Evolutionary conservation across 495 filamentous ascomycete species (phyloP), one percentile per base, ranked within the genome.

Genomic region (Mytilinidion resinicola): DNA sequence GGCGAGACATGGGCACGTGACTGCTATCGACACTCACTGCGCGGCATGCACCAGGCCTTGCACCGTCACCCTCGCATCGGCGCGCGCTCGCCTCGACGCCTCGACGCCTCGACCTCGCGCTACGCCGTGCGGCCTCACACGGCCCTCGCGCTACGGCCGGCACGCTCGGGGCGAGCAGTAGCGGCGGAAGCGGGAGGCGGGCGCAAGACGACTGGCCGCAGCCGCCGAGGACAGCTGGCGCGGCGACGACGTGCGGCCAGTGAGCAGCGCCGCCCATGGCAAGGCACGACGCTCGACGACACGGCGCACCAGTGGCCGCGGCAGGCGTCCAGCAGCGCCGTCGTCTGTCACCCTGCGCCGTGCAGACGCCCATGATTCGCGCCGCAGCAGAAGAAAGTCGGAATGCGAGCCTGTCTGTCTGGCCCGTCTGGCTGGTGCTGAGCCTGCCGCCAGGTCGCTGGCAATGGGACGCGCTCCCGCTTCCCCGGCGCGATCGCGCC

Each of bases 331-430:
- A 57, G 56, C 61, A 55, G 25, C 2, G 51, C 35, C 47, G 60
- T 37, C n/a, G 47, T 51, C 57, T 60, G 61, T 56, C 61, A 64
- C 61, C 35, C 8, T 14, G 10, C 25, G 35, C 3, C 44, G n/a
- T 37, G 38, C 52, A 20, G 46, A 21, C 52, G 44, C 42, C 57
- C 62, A 54, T 65, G 62, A 65, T 65, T 65, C 62, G 43, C 52
- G 19, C 30, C 42, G 11, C 30, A 43, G 53, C 53, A 61, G 57
- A 65, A 57, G 46, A 35, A 61, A 53, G 41, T 30, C 25, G 2
- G 25, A 30, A 30, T 2, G 25, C 25, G 3, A 30, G 25, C 25
- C 25, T 6, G 25, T 30, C n/a, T n/a, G 11, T 9, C 48, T 49
- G 52, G 30, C 56, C 12, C 51, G 51, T 54, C 56, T 41, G 51